Evolutionary conservation across 2,329 filamentous ascomycete species (phyloP).

Genomic region (Bipolaris bicolor): DNA sequence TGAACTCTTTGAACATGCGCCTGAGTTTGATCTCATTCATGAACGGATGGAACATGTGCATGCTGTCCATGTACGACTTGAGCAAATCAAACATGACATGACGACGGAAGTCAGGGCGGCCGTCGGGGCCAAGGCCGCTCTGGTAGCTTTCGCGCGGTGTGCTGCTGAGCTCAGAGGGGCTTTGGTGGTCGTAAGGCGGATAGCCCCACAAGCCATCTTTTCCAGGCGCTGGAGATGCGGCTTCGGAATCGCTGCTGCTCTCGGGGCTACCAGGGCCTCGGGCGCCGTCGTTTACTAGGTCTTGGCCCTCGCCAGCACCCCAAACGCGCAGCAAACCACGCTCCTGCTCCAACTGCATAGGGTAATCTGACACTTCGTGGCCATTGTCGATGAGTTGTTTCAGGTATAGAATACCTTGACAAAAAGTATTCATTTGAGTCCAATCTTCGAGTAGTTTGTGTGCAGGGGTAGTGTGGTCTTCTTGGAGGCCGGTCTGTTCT

Average conservation of each 20-base stretch:
- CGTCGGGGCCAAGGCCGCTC: constrained; percentile 60
- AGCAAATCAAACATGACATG: constrained; percentile 59
- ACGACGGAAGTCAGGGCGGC: constrained; percentile 60
- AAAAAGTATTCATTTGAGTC: constrained; percentile 62
- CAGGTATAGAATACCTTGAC: constrained; percentile 54
- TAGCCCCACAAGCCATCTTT: constrained; percentile 58
- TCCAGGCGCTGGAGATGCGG: constrained; percentile 50
- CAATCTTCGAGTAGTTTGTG: constrained; percentile 76
- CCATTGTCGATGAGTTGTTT: constrained; percentile 74
- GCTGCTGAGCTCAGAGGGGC: constrained; percentile 31
- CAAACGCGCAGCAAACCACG: constrained; percentile 77
- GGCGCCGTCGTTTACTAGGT: constrained; percentile 60
- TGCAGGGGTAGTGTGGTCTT: constrained; percentile 89
- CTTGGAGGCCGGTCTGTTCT: constrained; percentile 64
- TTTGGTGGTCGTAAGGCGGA: constrained; percentile 51
- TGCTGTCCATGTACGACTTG: constrained; percentile 63
- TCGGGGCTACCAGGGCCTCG: constrained; percentile 44
- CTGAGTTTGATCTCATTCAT: constrained; percentile 61
- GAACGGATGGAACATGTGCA: constrained; percentile 70
- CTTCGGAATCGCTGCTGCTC: constrained; percentile 50
- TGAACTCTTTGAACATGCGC: constrained; percentile 59
- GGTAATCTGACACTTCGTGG: constrained; percentile 65
- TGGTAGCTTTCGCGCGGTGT: constrained; percentile 43
- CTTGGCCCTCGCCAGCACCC: constrained; percentile 77
- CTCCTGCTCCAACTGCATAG: constrained; percentile 75